These are phyloP conservation scores for Guadua angustifolia DNA, from an alignment of 176 grass and related monocot species.

Conservation along the genomic window DNA sequence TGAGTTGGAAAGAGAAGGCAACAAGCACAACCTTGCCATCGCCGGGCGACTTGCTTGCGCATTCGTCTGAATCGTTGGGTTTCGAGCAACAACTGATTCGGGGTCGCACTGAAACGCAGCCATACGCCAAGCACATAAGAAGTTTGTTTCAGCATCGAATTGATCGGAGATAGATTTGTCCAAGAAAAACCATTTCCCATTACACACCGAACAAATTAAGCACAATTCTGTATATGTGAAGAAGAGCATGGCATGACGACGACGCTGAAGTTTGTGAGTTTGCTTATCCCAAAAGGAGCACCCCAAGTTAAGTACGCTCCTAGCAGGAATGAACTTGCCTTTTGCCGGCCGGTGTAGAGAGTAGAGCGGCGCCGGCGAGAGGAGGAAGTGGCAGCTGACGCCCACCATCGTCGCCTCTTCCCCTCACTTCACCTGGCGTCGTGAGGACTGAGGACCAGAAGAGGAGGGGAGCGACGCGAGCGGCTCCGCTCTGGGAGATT, in stretches of 20 bases:
- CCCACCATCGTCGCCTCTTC: conserved; percentile 35
- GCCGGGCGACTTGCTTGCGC: not conserved
- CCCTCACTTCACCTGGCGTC: conserved; percentile 8
- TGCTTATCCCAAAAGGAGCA: not conserved
- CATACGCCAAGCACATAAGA: not conserved
- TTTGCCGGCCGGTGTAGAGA: not conserved
- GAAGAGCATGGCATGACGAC: not conserved
- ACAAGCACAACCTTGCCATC: not conserved
- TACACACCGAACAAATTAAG: not conserved
- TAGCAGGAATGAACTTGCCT: not conserved
- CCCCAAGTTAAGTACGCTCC: not conserved
- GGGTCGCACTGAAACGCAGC: conserved; percentile 25
- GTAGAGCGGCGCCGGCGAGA: conserved; percentile 26
- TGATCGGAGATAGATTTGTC: not conserved
- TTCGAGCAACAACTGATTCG: conserved; percentile 34
- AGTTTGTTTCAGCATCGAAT: not conserved
- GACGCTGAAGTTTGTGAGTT: not conserved
- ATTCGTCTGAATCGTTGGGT: not conserved
- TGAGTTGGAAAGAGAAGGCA: conserved; percentile 8
- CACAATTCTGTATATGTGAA: not conserved
- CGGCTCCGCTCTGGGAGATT: conserved; percentile 14
- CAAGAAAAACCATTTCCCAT: not conserved
- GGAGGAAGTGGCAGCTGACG: conserved; percentile 42
- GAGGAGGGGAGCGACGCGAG: not conserved
- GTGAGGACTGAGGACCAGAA: conserved; percentile 29